Evolutionary conservation across 2,329 filamentous ascomycete genomes (phyloP), one percentile per base, ranked within the genome.

Genomic region (Claviceps citrina): DNA sequence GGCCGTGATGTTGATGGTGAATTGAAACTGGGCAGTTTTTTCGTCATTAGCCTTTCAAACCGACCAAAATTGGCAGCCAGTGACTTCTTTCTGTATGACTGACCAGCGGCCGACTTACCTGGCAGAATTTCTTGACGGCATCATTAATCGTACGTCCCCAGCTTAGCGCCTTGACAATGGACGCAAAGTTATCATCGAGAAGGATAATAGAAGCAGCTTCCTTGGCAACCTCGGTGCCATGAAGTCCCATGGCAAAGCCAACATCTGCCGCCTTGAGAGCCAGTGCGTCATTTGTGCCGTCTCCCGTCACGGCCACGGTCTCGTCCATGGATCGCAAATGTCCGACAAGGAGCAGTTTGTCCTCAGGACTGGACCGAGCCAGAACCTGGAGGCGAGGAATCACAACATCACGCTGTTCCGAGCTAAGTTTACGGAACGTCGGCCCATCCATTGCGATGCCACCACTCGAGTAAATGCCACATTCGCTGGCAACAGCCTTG

Each of bases 1-100:
- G 5, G 76, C 76, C 6, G 76, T 78, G 46, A 80, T 78, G 53
- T 80, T 80, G 54, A 80, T 76, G 2, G 78, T 82, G 49, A 82
- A 72, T 62, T 74, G 70, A 50, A 77, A 76, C 61, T 54, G 39
- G 5, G 12, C n/a, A 24, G 15, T n/a, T 15, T 13, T 7, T 13
- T 10, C n/a, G 5, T 16, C 16, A 36, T 36, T 20, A 36, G 35
- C 26, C 35, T 31, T 31, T 15, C 28, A 31, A 31, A 15, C 28
- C 15, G n/a, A 15, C 13, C 19, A 18, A 24, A 33, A 22, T 16
- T 9, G 15, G 31, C 15, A n/a, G 31, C 31, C 10, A 20, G 31
- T 16, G 22, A 18, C 7, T 19, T 6, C 20, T 2, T 24, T 34
- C 20, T 15, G 3, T 13, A 13, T 19, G 22, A n/a, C 10, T 19